These are phyloP conservation scores for Quercus suber DNA, from an alignment of 306 rosid species.

Conservation along the genomic window DNA sequence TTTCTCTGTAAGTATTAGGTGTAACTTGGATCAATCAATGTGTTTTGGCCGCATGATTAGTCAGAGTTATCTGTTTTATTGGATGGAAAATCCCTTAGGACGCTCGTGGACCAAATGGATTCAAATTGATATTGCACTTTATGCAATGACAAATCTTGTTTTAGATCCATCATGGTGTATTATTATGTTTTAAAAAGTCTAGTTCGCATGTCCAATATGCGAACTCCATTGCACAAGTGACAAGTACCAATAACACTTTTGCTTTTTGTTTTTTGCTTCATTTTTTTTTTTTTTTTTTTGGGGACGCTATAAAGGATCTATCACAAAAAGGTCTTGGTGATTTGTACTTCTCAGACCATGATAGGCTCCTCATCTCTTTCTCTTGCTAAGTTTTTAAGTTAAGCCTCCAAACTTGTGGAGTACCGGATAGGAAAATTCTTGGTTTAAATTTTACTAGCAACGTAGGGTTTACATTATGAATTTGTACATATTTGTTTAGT, in stretches of 20 bases:
- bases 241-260: constrained; percentile 28
- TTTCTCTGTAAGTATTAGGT: background rate
- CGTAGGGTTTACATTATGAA: too few species aligned
- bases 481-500: too few species aligned
- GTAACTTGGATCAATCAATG: background rate
- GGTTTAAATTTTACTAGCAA: too few species aligned
- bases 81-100: constrained; percentile 8
- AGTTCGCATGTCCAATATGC: constrained; percentile 23
- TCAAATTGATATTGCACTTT: constrained; percentile 17
- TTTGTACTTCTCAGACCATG: background rate
- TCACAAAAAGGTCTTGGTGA: background rate
- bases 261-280: too few species aligned
- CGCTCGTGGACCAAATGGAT: constrained; percentile 27
- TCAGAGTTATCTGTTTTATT: constrained; percentile 19
- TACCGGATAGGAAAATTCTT: too few species aligned
- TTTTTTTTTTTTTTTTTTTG: too few species aligned
- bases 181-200: constrained; percentile 31
- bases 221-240: constrained; percentile 56
- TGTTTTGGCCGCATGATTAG: constrained; percentile 26
- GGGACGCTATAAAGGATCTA: too few species aligned
- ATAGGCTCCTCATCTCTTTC: background rate
- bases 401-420: too few species aligned
- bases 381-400: too few species aligned
- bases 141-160: constrained; percentile 42
- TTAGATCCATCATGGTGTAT: constrained; percentile 30